phyloP scores from a whole-genome alignment of 2,329 filamentous ascomycete species.

The Hymenotorrendiella dingleyae region DNA sequence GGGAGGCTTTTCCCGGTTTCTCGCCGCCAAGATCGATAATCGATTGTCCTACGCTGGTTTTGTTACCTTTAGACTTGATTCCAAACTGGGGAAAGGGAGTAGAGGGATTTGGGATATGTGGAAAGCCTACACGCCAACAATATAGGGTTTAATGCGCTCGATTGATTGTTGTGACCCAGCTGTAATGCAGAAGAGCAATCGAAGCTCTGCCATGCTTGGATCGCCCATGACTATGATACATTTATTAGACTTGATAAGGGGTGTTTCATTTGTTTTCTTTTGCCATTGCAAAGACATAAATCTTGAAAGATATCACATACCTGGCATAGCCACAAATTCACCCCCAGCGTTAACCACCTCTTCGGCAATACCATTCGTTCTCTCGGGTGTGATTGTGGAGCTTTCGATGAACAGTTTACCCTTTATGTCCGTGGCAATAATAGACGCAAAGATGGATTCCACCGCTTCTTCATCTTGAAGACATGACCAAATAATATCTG shows the following conservation, averaged over 20 bases:
- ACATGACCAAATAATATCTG: too few species aligned
- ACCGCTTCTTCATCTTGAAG: too few species aligned
- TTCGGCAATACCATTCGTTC: background rate
- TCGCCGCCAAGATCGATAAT: constrained; percentile 4
- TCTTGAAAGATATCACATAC: background rate
- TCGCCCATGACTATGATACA: constrained; percentile 5
- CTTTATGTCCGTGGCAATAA: constrained; percentile 6
- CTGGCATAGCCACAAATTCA: constrained; percentile 6
- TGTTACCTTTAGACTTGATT: background rate
- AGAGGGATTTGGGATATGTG: background rate
- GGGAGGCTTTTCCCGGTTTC: constrained; percentile 5
- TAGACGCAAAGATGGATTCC: too few species aligned
- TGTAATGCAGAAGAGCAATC: background rate
- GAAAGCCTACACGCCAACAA: constrained; percentile 2
- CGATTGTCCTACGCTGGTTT: constrained; percentile 1
- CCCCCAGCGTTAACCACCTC: background rate
- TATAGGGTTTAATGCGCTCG: constrained; percentile 3
- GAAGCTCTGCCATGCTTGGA: background rate
- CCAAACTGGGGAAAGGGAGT: too few species aligned
- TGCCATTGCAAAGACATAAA: background rate
- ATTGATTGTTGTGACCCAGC: constrained; percentile 1
- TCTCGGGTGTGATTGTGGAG: constrained; percentile 1
- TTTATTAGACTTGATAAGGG: too few species aligned
- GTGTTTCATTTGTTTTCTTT: too few species aligned
- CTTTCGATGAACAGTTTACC: constrained; percentile 6